Base-by-base conservation (phyloP, 768 basidiomycete genomes). In the Trametes maxima region DNA sequence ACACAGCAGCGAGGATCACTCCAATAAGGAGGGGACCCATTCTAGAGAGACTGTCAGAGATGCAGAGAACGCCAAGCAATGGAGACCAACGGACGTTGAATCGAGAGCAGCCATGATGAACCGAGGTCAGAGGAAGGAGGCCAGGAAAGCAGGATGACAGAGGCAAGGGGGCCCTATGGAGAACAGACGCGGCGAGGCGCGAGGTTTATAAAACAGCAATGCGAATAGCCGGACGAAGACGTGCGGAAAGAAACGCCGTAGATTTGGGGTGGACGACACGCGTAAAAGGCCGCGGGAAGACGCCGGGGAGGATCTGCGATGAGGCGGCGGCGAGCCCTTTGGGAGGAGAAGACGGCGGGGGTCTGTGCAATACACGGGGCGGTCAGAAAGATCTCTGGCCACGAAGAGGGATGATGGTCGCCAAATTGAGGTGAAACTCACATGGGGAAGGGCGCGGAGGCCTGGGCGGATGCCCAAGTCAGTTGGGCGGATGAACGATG, bases 1-100 rank as follows among this genome's bases (percentile, higher is more conserved):
- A 80, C 82, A 79, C 71, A 35, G 74, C 80, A 48, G 81, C 79
- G 52, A 75, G 74, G 40, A 84, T 76, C 24, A 82, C 79, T 45
- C 82, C 81, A 61, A 84, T 75, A 56, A 79, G 78, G 46, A 81
- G 75, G 24, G 81, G 81, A 42, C 82, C 82, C 77, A 82, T 78
- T 43, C 82, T 84, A 17, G 19, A 42, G 35, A 14, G 6, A 35
- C 5, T 6, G 42, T 55, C 25, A 48, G 43, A 51, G 46, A 22
- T 2, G 46, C 28, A 1, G 3, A 4, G 35, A 16, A 21, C 7
- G 43, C 16, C 43, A 24, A 5, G 24, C 37, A 21, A 42, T 10
- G 24, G 35, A 11, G 6, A 5, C 1, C 22, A 2, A 57, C 62
- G 16, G 5, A 66, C 65, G 65, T 62, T 19, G 55, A 50, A 51